Base-by-base conservation (phyloP, 371 early-diverging fungal species). In the Ecytonucleospora hepatopenaei region DNA sequence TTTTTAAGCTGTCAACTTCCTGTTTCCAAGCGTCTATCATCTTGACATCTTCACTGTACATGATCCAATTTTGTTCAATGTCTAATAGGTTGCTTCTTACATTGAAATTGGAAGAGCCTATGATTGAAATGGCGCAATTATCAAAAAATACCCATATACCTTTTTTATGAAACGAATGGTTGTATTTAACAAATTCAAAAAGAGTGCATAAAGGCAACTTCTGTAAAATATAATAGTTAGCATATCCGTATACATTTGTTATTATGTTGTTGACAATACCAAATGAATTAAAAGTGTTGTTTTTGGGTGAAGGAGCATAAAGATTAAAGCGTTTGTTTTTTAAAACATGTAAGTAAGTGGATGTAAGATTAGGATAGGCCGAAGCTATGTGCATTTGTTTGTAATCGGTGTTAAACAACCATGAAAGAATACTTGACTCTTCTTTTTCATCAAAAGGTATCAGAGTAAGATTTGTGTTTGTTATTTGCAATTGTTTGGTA, bases 91-190 rank as follows among this genome's bases (percentile, higher is more conserved):
- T 32, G 48, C 71, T 71, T 65, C 75, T 53, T 28, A 56, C 47
- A 48, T 75, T 75, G 58, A 65, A 75, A 56, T 71, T 75, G 5
- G 67, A 48, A 30, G 71, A 71, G 24, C 75, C 75, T 32, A 75
- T 48, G 1, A 75, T 54, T 0, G 71, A 65, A 4, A 68, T 59
- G 16, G 64, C 63, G 28, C 24, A 59, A 30, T 54, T 26, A 5
- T 71, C 62, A 4, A 48, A 48, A 34, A 75, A 68, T n/a, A 60
- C 60, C 75, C 75, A 75, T 15, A 75, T 15, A 24, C 72, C 75
- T 65, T 75, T 75, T 8, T 46, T 23, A 51, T 75, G 75, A 35
- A 75, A 68, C 0, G 69, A 48, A 26, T 65, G 28, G 0, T 65
- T 55, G 2, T 53, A 15, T 32, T 27, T 48, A 2, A 5, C 32